Percentiles rank a stretch among this genome's conserved stretches.
Conservation (phyloP, 768 basidiomycete species). For the Mycena olivaceomarginata region DNA sequence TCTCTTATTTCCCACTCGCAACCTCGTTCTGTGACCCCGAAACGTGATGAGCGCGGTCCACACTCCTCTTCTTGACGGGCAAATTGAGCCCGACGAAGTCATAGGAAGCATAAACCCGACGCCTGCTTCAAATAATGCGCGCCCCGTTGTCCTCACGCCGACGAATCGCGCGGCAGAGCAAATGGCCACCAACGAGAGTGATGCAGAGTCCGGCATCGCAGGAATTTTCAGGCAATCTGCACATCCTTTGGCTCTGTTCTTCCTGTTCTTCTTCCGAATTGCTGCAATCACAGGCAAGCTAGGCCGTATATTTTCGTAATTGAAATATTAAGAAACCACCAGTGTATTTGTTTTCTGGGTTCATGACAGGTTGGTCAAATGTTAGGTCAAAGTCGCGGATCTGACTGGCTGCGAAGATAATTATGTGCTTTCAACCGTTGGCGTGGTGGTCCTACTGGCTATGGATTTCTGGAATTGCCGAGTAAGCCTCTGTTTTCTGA, state of each 20-base stretch:
- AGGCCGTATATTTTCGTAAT: background rate
- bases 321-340: background rate
- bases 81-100: constrained; percentile 91
- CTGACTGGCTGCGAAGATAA: constrained; percentile 77
- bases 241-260: constrained; percentile 90
- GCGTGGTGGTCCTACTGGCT: constrained; percentile 94
- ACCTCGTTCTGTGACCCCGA: no score
- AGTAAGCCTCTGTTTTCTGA: constrained; percentile 63
- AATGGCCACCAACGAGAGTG: constrained; percentile 74
- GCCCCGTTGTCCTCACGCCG: constrained; percentile 76
- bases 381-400: background rate
- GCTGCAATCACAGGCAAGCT: constrained; percentile 77
- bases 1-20: no score
- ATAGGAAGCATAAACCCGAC: constrained; percentile 39
- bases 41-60: constrained; percentile 70
- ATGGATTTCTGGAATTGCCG: constrained; percentile 99
- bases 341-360: constrained; percentile 95
- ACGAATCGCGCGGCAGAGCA: constrained; percentile 62
- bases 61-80: constrained; percentile 82
- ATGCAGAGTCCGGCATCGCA: constrained; percentile 87
- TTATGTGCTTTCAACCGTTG: constrained; percentile 95
- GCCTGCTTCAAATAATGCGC: constrained; percentile 57
- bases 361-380: constrained; percentile 52
- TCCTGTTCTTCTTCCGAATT: constrained; percentile 91
- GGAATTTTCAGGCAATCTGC: constrained; percentile 90